Conservation (phyloP, 441 rosid genomes). For the Monsonia emarginata region DNA sequence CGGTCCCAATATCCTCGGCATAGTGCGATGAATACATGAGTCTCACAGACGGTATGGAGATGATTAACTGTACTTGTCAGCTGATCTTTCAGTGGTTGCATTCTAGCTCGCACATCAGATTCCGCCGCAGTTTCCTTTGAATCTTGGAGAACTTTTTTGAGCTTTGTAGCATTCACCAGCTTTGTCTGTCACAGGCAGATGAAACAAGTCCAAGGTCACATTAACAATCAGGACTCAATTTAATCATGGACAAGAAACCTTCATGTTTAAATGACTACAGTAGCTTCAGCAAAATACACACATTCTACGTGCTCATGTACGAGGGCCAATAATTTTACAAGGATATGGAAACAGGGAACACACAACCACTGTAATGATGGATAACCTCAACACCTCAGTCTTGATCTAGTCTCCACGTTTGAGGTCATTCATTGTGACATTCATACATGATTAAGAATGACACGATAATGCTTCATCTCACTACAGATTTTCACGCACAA, state of each 20-base stretch:
- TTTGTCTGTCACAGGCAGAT: constrained; percentile 46
- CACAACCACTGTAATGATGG: too few species aligned
- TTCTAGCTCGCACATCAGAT: constrained; percentile 60
- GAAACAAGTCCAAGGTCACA: not conserved
- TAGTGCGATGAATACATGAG: constrained; percentile 67
- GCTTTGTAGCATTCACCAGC: constrained; percentile 61
- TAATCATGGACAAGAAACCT: not conserved
- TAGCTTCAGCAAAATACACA: too few species aligned
- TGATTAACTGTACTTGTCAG: constrained; percentile 63
- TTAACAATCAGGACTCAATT: too few species aligned
- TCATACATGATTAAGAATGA: too few species aligned
- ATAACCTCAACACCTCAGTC: too few species aligned
- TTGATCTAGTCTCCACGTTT: too few species aligned
- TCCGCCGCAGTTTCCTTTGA: constrained; percentile 76
- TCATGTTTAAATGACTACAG: too few species aligned
- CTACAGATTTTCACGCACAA: too few species aligned
- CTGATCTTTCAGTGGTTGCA: constrained; percentile 82
- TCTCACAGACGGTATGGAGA: constrained; percentile 62
- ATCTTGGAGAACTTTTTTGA: constrained; percentile 88
- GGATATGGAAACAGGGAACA: not conserved
- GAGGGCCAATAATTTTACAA: not conserved
- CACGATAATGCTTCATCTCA: too few species aligned
- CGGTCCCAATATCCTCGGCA: constrained; percentile 94
- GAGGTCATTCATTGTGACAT: too few species aligned
- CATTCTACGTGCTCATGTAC: too few species aligned